A percentile compares a stretch with the other conserved stretches of the same genome.
These are phyloP conservation scores for Trichoderma pleuroti DNA, from an alignment of 2,329 filamentous ascomycete genomes.

Conservation along the genomic window DNA sequence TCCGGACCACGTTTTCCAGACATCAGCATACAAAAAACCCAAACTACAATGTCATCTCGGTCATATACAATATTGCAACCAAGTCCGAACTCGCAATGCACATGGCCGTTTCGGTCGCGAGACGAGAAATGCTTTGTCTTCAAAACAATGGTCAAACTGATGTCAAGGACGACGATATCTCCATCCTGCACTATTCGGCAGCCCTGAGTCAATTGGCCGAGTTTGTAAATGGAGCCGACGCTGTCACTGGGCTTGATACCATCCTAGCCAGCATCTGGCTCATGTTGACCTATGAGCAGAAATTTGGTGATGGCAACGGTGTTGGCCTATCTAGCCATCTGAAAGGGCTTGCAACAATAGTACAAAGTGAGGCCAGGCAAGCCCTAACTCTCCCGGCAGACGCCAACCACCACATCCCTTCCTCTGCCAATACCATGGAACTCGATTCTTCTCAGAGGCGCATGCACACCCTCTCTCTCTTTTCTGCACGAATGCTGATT, in stretches of 20 bases:
- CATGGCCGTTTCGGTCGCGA: background rate
- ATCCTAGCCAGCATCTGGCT: background rate
- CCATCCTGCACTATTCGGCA: background rate
- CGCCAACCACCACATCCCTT: background rate
- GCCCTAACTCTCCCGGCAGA: background rate
- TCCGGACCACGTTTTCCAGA: background rate
- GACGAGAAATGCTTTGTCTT: background rate
- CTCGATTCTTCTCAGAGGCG: background rate
- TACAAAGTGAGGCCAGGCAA: background rate
- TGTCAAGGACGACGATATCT: background rate
- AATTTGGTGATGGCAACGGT: background rate
- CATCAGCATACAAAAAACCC: background rate
- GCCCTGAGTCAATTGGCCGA: background rate
- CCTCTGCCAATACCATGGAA: background rate
- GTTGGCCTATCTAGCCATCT: background rate
- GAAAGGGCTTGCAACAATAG: background rate
- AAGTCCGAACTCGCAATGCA: background rate
- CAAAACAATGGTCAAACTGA: background rate
- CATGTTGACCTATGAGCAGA: background rate
- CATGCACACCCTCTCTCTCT: background rate
- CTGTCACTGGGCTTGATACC: background rate
- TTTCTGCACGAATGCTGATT: background rate
- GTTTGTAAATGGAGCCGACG: background rate
- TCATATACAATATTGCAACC: background rate
- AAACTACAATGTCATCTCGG: background rate